phyloP scores from a whole-genome alignment of 306 rosid species.

The Ceratonia siliqua region DNA sequence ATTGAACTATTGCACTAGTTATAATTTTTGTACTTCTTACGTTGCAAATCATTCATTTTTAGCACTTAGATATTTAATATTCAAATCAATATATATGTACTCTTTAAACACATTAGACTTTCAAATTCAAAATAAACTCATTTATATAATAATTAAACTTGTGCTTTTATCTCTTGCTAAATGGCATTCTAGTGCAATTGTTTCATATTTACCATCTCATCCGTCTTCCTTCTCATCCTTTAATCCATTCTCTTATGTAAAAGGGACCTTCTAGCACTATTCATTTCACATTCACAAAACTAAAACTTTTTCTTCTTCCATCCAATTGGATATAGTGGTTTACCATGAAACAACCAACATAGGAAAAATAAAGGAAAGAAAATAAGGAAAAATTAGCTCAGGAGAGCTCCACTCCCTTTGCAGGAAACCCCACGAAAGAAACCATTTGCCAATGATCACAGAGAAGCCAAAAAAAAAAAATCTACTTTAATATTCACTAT shows the following conservation, averaged over 20 bases:
- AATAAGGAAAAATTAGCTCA: constrained; percentile 14
- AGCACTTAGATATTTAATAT: not conserved
- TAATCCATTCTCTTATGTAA: no score
- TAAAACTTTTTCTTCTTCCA: no score
- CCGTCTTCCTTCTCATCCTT: no score
- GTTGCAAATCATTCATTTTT: not conserved
- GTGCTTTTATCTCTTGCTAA: no score
- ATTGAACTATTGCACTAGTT: not conserved
- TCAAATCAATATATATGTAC: not conserved
- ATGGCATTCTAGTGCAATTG: no score
- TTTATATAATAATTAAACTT: not conserved
- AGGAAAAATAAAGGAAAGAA: constrained; percentile 16
- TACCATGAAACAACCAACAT: not conserved
- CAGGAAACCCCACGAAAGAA: not conserved
- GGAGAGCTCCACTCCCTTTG: constrained; percentile 2
- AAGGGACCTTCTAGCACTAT: not conserved
- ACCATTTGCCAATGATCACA: no score
- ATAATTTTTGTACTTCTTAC: not conserved
- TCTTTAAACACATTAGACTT: not conserved
- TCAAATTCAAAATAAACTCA: no score
- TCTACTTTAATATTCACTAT: no score
- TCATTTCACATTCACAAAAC: not conserved
- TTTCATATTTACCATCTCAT: no score
- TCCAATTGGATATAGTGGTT: no score
- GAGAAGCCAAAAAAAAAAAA: no score